Evolutionary conservation across 352 stramenopile species (phyloP), one percentile per base, ranked within the genome.

Genomic region (Phytophthora idaei): DNA sequence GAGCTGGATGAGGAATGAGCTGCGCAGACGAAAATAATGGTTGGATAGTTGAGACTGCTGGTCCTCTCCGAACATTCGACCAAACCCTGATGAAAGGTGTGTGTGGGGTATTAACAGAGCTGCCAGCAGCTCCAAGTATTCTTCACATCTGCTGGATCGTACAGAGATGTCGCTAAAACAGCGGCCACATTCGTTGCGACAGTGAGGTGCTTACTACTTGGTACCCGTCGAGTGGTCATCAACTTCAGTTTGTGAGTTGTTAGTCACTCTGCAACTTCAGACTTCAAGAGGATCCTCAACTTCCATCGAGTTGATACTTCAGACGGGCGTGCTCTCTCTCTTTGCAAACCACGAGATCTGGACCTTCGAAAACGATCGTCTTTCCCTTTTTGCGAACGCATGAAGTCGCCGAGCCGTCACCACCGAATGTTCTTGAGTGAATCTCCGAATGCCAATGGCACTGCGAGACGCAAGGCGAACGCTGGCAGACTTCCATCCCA

Each of bases 351-450:
- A 21, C 17, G 17, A 21, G 11, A 11, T 42, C 10, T 42, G 36
- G 28, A 39, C 11, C 14, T 45, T 64, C 10, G 8, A 50, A 51
- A 58, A 5, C 17, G 37, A 36, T 39, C 37, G 59, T 55, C 60
- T 61, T 41, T 64, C 17, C 49, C 50, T 3, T 21, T 41, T 39
- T 49, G 52, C 52, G 65, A 73, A 28, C 64, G 31, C 57, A 68
- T 64, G 64, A 72, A 51, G 58, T 73, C 52, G 65, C 53, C 59
- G 44, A 53, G 46, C 50, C 65, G 65, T 29, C 46, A 42, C 28
- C 58, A 59, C 51, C 39, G 58, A 72, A 64, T 59, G 32, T 66
- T 66, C 17, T 63, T n/a, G 41, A 57, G 32, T 21, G 47, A 47
- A 39, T 37, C 50, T 57, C 34, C 44, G 29, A 61, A 54, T 58